Conservation (phyloP, 495 filamentous ascomycete species). For the Aspergillus ellipticus region DNA sequence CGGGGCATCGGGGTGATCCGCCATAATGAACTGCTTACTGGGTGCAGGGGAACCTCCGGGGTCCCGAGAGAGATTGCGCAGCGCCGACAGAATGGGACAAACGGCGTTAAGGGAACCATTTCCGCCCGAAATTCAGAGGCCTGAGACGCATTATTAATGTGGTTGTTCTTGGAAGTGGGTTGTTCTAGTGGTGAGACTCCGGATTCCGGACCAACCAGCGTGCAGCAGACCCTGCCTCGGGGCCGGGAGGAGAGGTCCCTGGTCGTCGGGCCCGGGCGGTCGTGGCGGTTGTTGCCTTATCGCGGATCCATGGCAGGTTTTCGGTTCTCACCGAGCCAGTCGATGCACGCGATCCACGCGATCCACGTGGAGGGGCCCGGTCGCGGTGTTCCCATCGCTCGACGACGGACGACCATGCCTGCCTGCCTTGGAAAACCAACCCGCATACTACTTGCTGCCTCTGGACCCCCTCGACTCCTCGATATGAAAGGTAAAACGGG, state of each 20-base stretch:
- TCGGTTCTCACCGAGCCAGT: too few species aligned
- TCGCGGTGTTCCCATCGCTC: neutral
- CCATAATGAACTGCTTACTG: neutral
- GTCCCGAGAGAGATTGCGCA: conserved; percentile 1
- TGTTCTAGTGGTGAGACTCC: neutral
- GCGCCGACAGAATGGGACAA: neutral
- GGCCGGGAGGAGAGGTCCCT: neutral
- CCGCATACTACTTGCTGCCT: too few species aligned
- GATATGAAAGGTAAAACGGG: too few species aligned
- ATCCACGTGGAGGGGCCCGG: neutral
- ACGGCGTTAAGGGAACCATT: neutral
- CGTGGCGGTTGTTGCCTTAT: too few species aligned
- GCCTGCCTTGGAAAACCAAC: neutral
- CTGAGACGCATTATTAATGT: neutral
- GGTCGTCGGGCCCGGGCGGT: too few species aligned
- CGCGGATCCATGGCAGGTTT: neutral
- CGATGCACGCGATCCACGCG: too few species aligned
- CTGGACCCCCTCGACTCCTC: too few species aligned
- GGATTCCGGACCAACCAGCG: conserved; percentile 9
- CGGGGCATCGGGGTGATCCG: neutral
- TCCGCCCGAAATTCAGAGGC: neutral
- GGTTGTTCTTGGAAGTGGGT: neutral
- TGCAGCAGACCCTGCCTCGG: neutral
- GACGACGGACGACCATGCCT: too few species aligned
- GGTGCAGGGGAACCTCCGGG: conserved; percentile 7